Percentiles rank a stretch among this genome's conserved stretches.
Evolutionary conservation across 345 rosid genomes (phyloP).

Genomic region (Lepidium africanum): DNA sequence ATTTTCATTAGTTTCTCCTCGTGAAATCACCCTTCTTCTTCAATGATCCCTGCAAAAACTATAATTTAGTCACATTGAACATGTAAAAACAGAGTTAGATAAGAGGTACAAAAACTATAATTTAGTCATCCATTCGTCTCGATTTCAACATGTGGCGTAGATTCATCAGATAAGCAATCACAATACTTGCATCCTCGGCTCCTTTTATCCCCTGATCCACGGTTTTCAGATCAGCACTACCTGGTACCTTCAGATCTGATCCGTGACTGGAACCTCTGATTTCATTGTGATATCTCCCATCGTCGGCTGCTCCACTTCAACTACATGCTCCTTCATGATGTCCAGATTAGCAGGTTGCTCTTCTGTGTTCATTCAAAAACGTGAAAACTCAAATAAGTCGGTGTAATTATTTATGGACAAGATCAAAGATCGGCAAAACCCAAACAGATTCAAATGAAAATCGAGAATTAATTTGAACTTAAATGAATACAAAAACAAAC

Average conservation of each 20-base stretch:
- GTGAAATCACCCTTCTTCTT: conserved; percentile 23
- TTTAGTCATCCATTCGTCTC: not conserved
- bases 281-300: conserved; percentile 34
- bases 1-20: conserved; percentile 11
- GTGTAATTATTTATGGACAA: too few species aligned
- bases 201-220: conserved; percentile 26
- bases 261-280: conserved; percentile 45
- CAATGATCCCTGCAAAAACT: conserved; percentile 14
- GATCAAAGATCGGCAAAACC: too few species aligned
- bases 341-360: too few species aligned
- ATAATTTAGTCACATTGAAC: conserved; percentile 8
- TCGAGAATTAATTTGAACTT: too few species aligned
- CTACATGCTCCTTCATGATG: too few species aligned
- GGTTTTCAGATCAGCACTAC: conserved; percentile 15
- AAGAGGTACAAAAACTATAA: too few species aligned
- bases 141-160: conserved; percentile 13
- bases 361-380: too few species aligned
- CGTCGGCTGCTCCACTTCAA: conserved; percentile 31
- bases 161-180: conserved; percentile 20
- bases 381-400: too few species aligned
- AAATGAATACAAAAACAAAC: too few species aligned
- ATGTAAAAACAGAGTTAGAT: not conserved
- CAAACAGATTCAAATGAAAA: too few species aligned
- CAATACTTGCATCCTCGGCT: conserved; percentile 21
- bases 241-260: conserved; percentile 9